These are phyloP conservation scores for Nematodospora valgi DNA, from an alignment of 805 yeast species.

Conservation along the genomic window DNA sequence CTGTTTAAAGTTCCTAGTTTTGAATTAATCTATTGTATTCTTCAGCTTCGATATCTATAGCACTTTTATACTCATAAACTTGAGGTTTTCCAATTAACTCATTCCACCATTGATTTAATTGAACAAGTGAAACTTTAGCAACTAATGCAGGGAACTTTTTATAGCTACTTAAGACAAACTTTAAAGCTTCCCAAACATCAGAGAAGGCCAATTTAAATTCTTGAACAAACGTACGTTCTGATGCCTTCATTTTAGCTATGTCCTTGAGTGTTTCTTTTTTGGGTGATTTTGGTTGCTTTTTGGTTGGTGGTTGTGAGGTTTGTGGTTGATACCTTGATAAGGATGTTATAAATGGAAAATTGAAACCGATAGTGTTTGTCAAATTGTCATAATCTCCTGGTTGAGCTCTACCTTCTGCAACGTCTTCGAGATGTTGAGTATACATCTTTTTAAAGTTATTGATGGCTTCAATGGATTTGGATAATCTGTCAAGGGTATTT, in stretches of 20 bases:
- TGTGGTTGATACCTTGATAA: neutral
- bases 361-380: constrained; percentile 24
- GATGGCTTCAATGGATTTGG: constrained; percentile 77
- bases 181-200: constrained; percentile 56
- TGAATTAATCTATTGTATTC: constrained; percentile 9
- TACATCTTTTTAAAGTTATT: constrained; percentile 64
- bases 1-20: neutral
- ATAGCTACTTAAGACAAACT: constrained; percentile 66
- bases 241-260: constrained; percentile 5
- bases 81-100: constrained; percentile 61
- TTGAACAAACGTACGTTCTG: constrained; percentile 21
- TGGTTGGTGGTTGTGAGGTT: neutral
- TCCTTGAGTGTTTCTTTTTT: constrained; percentile 1
- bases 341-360: constrained; percentile 33
- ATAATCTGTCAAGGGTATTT: constrained; percentile 88
- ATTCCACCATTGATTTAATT: constrained; percentile 65
- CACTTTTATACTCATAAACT: constrained; percentile 9
- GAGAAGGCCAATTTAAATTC: constrained; percentile 50
- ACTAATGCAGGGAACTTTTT: constrained; percentile 63
- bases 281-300: neutral
- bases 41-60: constrained; percentile 10
- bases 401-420: constrained; percentile 33
- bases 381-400: constrained; percentile 40
- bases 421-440: constrained; percentile 37
- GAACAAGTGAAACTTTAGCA: constrained; percentile 46